A percentile compares a stretch with the other conserved stretches of the same genome.
Evolutionary conservation across 73 alveolate species (phyloP).

Genomic region (Paraurostyla sp.): DNA sequence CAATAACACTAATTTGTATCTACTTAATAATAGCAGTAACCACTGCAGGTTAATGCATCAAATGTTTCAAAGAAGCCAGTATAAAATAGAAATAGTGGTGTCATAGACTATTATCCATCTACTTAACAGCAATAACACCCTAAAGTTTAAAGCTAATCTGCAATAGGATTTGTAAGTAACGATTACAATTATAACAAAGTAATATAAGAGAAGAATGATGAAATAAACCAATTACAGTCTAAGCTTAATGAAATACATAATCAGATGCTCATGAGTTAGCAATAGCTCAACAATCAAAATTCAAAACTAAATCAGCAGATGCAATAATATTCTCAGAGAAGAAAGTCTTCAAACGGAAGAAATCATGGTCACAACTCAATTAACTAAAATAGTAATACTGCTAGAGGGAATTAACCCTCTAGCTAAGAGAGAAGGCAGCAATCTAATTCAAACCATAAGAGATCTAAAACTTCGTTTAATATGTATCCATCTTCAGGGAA

Average conservation of each 20-base stretch:
- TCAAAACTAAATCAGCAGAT: neutral
- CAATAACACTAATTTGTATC: neutral
- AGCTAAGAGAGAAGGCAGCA: neutral
- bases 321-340: neutral
- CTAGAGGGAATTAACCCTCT: neutral
- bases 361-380: neutral
- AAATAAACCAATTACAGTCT: neutral
- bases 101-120: too few relatives aligned
- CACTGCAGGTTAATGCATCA: too few relatives aligned
- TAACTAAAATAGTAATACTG: neutral
- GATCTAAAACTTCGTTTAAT: slow-evolving; percentile 22
- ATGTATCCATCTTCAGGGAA: neutral
- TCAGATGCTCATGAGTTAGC: neutral
- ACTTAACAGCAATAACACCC: too few relatives aligned
- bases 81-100: too few relatives aligned
- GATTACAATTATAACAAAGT: neutral
- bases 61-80: too few relatives aligned
- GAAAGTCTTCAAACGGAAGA: neutral
- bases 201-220: neutral
- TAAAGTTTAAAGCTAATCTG: too few relatives aligned
- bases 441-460: slow-evolving; percentile 16
- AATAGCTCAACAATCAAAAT: neutral
- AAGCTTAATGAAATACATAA: neutral
- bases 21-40: neutral
- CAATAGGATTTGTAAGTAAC: too few relatives aligned